phyloP scores from a whole-genome alignment of 2,329 filamentous ascomycete genomes.

The Monilinia aucupariae region DNA sequence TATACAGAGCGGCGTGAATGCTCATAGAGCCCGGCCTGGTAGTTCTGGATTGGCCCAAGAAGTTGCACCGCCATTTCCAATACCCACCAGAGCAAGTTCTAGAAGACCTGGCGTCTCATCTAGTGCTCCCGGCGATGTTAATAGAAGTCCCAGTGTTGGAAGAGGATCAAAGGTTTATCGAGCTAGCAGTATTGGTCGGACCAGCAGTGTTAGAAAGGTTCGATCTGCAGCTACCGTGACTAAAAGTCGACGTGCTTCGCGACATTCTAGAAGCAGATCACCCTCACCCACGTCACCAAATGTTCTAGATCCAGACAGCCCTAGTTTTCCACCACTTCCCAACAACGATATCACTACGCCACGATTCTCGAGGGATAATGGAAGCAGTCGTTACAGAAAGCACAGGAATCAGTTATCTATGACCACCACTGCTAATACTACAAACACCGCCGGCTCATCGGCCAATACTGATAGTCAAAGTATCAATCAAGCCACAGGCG shows the following conservation, averaged over 20 bases:
- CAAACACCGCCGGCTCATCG: constrained; percentile 25
- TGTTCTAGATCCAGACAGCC: constrained; percentile 63
- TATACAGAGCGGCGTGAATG: constrained; percentile 71
- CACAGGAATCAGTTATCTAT: constrained; percentile 58
- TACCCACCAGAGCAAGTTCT: constrained; percentile 84
- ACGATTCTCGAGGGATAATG: constrained; percentile 38
- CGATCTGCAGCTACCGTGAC: constrained; percentile 75
- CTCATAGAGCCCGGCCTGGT: constrained; percentile 57
- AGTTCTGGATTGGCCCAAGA: constrained; percentile 61
- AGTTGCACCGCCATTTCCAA: constrained; percentile 76
- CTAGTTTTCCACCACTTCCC: constrained; percentile 66
- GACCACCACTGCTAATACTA: constrained; percentile 42
- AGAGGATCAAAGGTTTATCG: constrained; percentile 50
- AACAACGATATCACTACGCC: constrained; percentile 65
- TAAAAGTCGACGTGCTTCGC: constrained; percentile 42
- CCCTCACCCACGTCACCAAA: constrained; percentile 63
- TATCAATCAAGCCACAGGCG: constrained; percentile 62
- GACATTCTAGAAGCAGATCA: constrained; percentile 52
- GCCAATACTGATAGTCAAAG: neutral
- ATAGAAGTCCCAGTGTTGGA: constrained; percentile 68
- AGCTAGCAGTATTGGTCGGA: constrained; percentile 55
- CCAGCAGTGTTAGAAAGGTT: constrained; percentile 69
- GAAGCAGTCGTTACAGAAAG: constrained; percentile 40
- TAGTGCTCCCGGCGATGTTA: constrained; percentile 64
- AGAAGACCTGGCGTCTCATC: constrained; percentile 62